Evolutionary conservation across 2,329 filamentous ascomycete genomes (phyloP), one percentile per base, ranked within the genome.

Genomic region (Tolypocladium nubicola): DNA sequence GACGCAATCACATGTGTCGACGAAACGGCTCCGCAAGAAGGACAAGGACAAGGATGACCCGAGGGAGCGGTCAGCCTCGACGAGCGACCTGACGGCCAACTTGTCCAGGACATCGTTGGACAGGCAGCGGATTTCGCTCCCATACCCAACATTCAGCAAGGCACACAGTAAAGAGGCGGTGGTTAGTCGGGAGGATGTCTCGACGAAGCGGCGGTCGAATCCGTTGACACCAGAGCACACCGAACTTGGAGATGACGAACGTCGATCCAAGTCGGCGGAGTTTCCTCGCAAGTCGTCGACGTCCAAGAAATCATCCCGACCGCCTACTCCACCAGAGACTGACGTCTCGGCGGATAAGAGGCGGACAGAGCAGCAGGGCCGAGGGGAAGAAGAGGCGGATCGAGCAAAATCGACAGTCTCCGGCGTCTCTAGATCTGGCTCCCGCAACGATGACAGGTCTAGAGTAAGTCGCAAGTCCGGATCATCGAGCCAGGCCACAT

Each of bases 91-190:
- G 52, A 76, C 79, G 14, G 77, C 77, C 26, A 77, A 79, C 65
- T 68, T 80, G 54, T 68, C 71, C 55, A 69, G 66, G 52, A 67
- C 70, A 9, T 68, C 67, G 26, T 60, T 73, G 26, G 69, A 72
- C 50, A 74, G 70, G 59, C 76, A 79, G 56, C 77, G 78, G 35
- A 69, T 76, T 39, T 81, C 79, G 60, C 68, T 88, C 47, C 87
- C 89, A 8, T 96, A 96, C 68, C 90, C 91, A 1, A 80, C 81
- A 13, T 90, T 95, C 72, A 94, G 89, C 73, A 97, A 95, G 73
- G 88, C 88, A 14, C 90, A 96, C 71, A 95, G 90, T 77, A 94
- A 91, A 71, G 93, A 97, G 74, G 83, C 85, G 50, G 83, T 96
- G 56, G 79, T 83, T 62, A 86, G 83, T 67, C 77, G 76, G 55